Base-by-base conservation (phyloP, 768 basidiomycete genomes). In the Agaricus subrufescens region DNA sequence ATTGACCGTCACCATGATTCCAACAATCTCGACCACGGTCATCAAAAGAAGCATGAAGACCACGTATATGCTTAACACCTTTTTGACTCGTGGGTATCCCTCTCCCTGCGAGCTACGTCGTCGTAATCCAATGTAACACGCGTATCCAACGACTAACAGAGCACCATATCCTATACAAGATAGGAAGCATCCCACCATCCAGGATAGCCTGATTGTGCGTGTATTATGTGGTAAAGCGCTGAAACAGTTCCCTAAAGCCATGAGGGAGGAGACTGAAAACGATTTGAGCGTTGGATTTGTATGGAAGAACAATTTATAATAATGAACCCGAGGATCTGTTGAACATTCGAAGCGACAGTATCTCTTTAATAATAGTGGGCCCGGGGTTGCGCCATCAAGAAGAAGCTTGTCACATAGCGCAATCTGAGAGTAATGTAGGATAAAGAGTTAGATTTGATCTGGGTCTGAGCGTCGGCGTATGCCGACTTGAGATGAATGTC, bases 211-310 rank as follows among this genome's bases (percentile, higher is more conserved):
- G 19, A 27, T 25, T 4, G 11, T 2, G 3, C 26, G 19, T 19
- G 23, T 46, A 25, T 9, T 46, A 7, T n/a, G 1, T 4, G 19
- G 45, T n/a, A 46, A 25, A 12, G 45, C 10, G 23, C 23, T 46
- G 11, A 19, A 2, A 75, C 55, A 69, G 75, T 2, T 14, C 3
- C 9, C 19, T 73, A 12, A 5, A 42, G 12, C n/a, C 40, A 42
- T 42, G 3, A 11, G 5, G 11, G 2, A 34, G 11, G 34, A 34
- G 11, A 8, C 7, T 2, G 11, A 34, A 6, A 19, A 19, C 19
- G 19, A 19, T 19, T 19, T 19, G 19, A 19, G 19, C 19, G 19
- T 19, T 19, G 19, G 19, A 19, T 19, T 19, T 19, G 19, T 19
- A 19, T 19, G 19, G 19, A 19, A 19, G 19, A 19, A 19, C 19